phyloP scores from a whole-genome alignment of 805 yeast species.

The Scheffersomyces ergatensis region DNA sequence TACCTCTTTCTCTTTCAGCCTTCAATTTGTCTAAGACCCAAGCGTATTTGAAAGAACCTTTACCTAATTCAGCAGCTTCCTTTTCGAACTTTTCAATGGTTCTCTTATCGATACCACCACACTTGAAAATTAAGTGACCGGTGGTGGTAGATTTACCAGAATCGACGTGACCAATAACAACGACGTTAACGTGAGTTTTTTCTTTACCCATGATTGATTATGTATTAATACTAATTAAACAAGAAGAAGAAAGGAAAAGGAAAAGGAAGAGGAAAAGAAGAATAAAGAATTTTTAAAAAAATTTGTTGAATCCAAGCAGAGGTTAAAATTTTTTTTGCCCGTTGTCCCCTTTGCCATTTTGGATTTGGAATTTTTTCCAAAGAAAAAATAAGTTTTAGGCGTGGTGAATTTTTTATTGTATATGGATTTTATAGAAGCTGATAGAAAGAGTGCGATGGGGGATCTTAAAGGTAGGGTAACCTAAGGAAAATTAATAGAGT shows the following conservation, averaged over 20 bases:
- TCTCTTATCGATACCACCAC: slow-evolving; percentile 99
- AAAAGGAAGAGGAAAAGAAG: slow-evolving; percentile 5
- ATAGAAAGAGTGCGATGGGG: too few relatives aligned
- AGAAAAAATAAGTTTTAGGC: too few relatives aligned
- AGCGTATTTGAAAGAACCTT: slow-evolving; percentile 97
- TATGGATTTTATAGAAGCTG: too few relatives aligned
- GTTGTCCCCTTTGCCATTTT: too few relatives aligned
- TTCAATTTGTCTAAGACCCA: slow-evolving; percentile 94
- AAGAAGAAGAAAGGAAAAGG: slow-evolving; percentile 3
- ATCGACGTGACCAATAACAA: slow-evolving; percentile 99
- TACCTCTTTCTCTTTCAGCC: slow-evolving; percentile 97
- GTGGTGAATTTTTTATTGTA: too few relatives aligned
- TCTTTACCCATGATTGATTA: slow-evolving; percentile 71
- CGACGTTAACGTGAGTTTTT: slow-evolving; percentile 98
- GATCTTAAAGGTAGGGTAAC: too few relatives aligned
- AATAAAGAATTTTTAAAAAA: slow-evolving; percentile 1
- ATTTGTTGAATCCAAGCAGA: too few relatives aligned
- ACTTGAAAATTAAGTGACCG: slow-evolving; percentile 98
- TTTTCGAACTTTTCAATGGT: slow-evolving; percentile 97
- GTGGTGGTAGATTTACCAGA: slow-evolving; percentile 91
- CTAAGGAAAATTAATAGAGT: too few relatives aligned
- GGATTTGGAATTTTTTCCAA: too few relatives aligned
- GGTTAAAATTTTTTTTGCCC: too few relatives aligned
- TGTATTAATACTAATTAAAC: slow-evolving; percentile 15
- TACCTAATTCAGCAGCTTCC: slow-evolving; percentile 96